A percentile compares a stretch with the other conserved stretches of the same genome.
phyloP scores from a whole-genome alignment of 805 yeast genomes.

The Kuraishia hungarica region DNA sequence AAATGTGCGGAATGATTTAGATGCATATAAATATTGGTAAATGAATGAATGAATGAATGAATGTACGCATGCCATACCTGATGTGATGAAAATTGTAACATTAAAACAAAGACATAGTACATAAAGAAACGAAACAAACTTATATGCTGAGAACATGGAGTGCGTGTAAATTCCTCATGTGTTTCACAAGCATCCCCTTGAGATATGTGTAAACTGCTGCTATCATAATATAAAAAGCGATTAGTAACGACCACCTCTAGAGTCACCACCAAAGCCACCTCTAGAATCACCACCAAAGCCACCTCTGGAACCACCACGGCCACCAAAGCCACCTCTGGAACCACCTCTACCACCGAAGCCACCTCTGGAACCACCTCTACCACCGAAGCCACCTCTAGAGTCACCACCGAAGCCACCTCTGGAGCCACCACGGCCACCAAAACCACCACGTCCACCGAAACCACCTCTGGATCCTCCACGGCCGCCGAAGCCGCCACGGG shows the following conservation, averaged over 20 bases:
- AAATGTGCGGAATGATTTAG: neutral
- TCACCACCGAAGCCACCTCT: conserved; percentile 34
- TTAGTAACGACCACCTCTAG: conserved; percentile 1
- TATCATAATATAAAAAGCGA: neutral
- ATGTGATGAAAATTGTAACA: neutral
- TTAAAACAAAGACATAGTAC: neutral
- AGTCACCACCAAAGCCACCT: conserved; percentile 5
- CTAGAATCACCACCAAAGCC: conserved; percentile 16
- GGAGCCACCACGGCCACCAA: conserved; percentile 31
- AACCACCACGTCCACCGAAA: conserved; percentile 34
- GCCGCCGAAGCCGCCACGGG: conserved; percentile 33
- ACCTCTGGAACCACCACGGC: conserved; percentile 21
- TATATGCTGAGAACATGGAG: neutral
- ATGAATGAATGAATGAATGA: neutral
- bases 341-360: conserved; percentile 34
- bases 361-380: conserved; percentile 39
- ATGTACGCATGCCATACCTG: too few relatives aligned
- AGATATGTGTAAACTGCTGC: neutral
- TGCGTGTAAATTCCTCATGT: neutral
- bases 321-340: conserved; percentile 13
- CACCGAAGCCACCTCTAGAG: conserved; percentile 25
- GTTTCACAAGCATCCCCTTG: neutral
- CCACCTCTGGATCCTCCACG: conserved; percentile 32
- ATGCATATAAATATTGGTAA: neutral
- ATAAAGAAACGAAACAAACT: neutral